Evolutionary conservation across 768 basidiomycete species (phyloP).

Genomic region (Kwoniella sp.): DNA sequence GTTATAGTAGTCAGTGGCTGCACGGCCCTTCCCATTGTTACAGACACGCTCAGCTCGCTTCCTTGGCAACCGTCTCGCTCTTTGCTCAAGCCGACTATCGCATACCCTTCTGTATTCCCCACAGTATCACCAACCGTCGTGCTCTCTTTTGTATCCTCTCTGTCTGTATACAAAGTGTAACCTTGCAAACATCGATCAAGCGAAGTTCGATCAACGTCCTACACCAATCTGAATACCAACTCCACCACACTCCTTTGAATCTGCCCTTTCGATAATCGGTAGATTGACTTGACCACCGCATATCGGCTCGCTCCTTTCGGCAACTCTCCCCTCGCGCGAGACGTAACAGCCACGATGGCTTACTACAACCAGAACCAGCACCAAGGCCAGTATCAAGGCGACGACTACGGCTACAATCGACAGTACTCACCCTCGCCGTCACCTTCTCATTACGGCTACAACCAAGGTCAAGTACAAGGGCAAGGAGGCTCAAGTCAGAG

Average conservation of each 20-base stretch:
- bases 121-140: too few relatives aligned
- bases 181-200: background rate
- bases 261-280: background rate
- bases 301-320: background rate
- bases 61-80: too few relatives aligned
- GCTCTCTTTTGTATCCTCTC: background rate
- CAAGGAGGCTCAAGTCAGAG: too few relatives aligned
- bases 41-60: too few relatives aligned
- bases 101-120: too few relatives aligned
- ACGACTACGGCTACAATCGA: background rate
- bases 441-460: background rate
- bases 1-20: too few relatives aligned
- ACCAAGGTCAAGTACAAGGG: background rate
- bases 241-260: background rate
- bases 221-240: background rate
- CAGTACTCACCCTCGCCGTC: background rate
- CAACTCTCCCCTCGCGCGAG: background rate
- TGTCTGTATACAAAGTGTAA: background rate
- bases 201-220: background rate
- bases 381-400: background rate
- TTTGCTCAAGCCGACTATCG: too few relatives aligned
- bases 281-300: background rate
- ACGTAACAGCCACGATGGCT: background rate
- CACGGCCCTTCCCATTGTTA: too few relatives aligned
- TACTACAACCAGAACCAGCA: background rate